A percentile compares a stretch with the other conserved stretches of the same genome.
Conservation (phyloP, 257 asterid genomes). For the Anisodus acutangulus region DNA sequence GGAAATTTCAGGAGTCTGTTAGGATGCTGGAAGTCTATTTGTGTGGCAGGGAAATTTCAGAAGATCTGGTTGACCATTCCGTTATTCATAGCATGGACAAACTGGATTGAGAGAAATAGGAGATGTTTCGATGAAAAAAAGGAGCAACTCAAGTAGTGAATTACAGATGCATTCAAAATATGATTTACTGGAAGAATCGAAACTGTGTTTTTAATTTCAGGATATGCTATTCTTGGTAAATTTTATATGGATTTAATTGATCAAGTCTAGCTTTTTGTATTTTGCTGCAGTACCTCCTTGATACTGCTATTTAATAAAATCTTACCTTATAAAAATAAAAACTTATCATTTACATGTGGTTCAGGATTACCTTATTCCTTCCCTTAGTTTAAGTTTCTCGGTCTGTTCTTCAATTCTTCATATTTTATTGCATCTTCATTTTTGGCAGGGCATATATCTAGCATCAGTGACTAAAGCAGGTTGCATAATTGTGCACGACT, state of each 20-base stretch:
- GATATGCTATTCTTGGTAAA: neutral
- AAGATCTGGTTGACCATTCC: neutral
- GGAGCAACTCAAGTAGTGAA: constrained; percentile 10
- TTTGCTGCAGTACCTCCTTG: neutral
- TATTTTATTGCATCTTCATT: constrained; percentile 21
- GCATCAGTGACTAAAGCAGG: constrained; percentile 89
- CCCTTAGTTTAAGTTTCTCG: neutral
- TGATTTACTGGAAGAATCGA: neutral
- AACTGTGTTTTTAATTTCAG: neutral
- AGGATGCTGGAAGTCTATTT: neutral
- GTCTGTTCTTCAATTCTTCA: constrained; percentile 13
- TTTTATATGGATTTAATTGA: neutral
- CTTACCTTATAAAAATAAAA: neutral
- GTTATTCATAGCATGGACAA: neutral
- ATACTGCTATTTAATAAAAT: neutral
- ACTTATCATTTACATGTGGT: neutral
- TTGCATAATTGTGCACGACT: constrained; percentile 92
- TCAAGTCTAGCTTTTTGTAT: neutral
- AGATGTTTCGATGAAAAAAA: neutral
- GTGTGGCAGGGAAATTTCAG: constrained; percentile 6
- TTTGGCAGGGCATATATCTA: constrained; percentile 78
- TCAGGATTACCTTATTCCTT: neutral
- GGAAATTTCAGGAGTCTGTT: neutral
- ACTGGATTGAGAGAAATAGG: constrained; percentile 6
- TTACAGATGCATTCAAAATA: neutral